These are phyloP conservation scores for Pseudogymnoascus sp. DNA, from an alignment of 2,329 filamentous ascomycete genomes.

Conservation along the genomic window DNA sequence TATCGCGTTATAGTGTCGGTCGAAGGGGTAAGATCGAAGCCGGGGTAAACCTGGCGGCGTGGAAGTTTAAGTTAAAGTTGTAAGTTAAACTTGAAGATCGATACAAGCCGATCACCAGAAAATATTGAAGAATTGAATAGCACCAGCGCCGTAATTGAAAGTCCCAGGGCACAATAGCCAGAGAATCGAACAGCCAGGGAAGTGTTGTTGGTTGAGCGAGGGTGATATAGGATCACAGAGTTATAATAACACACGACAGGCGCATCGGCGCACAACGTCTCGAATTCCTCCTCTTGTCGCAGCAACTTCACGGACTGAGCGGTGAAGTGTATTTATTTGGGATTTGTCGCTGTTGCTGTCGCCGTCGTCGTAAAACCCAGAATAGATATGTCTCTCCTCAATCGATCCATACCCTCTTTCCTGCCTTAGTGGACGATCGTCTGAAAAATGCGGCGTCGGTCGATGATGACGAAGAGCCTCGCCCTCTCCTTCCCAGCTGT, in stretches of 20 bases:
- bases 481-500: conserved; percentile 1
- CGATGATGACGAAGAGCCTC: conserved; percentile 4
- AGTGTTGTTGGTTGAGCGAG: not conserved
- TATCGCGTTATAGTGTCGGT: conserved; percentile 14
- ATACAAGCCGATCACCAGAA: not conserved
- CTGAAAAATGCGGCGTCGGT: not conserved
- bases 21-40: not conserved
- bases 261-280: not conserved
- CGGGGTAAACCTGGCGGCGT: not conserved
- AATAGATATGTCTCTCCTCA: not conserved
- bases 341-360: not conserved
- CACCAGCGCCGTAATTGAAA: conserved; percentile 2
- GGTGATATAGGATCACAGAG: not conserved
- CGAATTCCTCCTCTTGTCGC: not conserved
- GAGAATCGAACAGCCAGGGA: not conserved
- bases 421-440: not conserved
- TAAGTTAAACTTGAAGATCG: not conserved
- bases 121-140: not conserved
- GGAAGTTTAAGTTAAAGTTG: not conserved
- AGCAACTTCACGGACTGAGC: not conserved
- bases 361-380: not conserved
- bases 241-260: conserved; percentile 6
- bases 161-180: not conserved
- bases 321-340: not conserved
- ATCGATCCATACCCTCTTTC: conserved; percentile 3